These are phyloP conservation scores for Davidsoniella neocaledoniae DNA, from an alignment of 2,329 filamentous ascomycete species.

Conservation along the genomic window DNA sequence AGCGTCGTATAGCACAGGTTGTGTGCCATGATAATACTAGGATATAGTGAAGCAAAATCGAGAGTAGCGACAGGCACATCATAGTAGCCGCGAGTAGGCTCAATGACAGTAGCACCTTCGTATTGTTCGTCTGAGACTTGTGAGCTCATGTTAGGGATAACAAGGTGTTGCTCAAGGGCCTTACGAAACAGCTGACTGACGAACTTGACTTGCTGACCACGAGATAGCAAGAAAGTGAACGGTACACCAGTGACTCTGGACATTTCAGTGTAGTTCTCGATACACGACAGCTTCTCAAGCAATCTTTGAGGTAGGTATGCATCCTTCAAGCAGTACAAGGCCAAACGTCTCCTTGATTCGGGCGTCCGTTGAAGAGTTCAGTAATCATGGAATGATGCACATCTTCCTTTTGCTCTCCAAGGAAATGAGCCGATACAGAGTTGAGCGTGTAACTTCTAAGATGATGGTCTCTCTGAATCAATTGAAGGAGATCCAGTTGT, in stretches of 20 bases:
- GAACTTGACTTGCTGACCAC: slow-evolving; percentile 95
- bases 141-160: slow-evolving; percentile 71
- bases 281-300: slow-evolving; percentile 93
- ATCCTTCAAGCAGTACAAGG: slow-evolving; percentile 94
- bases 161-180: slow-evolving; percentile 77
- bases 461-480: slow-evolving; percentile 89
- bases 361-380: slow-evolving; percentile 93
- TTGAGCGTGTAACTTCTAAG: slow-evolving; percentile 94
- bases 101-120: slow-evolving; percentile 94
- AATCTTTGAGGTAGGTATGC: slow-evolving; percentile 85
- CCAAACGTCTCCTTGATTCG: slow-evolving; percentile 76
- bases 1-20: slow-evolving; percentile 96
- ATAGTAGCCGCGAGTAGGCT: slow-evolving; percentile 85
- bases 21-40: slow-evolving; percentile 96
- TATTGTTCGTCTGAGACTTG: slow-evolving; percentile 74
- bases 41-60: slow-evolving; percentile 96
- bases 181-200: slow-evolving; percentile 95
- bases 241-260: slow-evolving; percentile 96
- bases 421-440: slow-evolving; percentile 84
- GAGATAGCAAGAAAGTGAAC: slow-evolving; percentile 82
- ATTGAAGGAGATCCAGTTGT: slow-evolving; percentile 83
- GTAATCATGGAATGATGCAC: slow-evolving; percentile 99
- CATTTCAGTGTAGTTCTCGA: slow-evolving; percentile 99
- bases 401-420: slow-evolving; percentile 96
- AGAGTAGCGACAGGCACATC: slow-evolving; percentile 89